A percentile compares a stretch with the other conserved stretches of the same genome.
These are phyloP conservation scores for Ulota crispa DNA, from an alignment of 225 moss, liverwort and hornwort species.

Conservation along the genomic window DNA sequence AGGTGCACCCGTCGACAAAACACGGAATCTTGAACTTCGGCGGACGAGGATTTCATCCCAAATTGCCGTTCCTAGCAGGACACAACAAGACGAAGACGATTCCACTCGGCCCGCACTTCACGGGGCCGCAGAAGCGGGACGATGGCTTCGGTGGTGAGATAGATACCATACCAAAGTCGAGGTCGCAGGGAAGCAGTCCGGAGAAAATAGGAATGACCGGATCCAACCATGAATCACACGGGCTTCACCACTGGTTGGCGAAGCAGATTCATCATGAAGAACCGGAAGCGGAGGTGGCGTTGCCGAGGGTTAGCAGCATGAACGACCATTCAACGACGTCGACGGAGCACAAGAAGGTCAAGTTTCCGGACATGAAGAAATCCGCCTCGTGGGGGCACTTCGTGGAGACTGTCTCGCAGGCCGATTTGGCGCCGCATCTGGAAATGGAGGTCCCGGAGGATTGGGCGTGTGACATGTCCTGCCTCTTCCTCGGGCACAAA, in stretches of 20 bases:
- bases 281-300: too few relatives aligned
- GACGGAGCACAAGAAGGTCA: constrained; percentile 20
- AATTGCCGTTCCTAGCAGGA: constrained; percentile 35
- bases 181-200: constrained; percentile 45
- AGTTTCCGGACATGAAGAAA: constrained; percentile 49
- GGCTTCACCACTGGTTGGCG: constrained; percentile 22
- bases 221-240: neutral
- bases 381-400: constrained; percentile 52
- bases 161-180: constrained; percentile 27
- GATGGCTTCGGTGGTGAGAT: constrained; percentile 1
- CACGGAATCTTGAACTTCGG: constrained; percentile 38
- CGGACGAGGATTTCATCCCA: constrained; percentile 35
- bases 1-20: constrained; percentile 31
- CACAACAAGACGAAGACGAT: constrained; percentile 46
- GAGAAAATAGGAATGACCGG: constrained; percentile 4
- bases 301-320: constrained; percentile 27
- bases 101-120: constrained; percentile 42
- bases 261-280: constrained; percentile 13
- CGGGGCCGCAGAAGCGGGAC: neutral
- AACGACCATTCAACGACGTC: neutral
- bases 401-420: constrained; percentile 34
- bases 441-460: constrained; percentile 52
- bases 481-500: constrained; percentile 71
- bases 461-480: constrained; percentile 61
- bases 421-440: constrained; percentile 27